Evolutionary conservation across 352 stramenopile genomes (phyloP), one percentile per base, ranked within the genome.

Genomic region (Globisporangium polare): DNA sequence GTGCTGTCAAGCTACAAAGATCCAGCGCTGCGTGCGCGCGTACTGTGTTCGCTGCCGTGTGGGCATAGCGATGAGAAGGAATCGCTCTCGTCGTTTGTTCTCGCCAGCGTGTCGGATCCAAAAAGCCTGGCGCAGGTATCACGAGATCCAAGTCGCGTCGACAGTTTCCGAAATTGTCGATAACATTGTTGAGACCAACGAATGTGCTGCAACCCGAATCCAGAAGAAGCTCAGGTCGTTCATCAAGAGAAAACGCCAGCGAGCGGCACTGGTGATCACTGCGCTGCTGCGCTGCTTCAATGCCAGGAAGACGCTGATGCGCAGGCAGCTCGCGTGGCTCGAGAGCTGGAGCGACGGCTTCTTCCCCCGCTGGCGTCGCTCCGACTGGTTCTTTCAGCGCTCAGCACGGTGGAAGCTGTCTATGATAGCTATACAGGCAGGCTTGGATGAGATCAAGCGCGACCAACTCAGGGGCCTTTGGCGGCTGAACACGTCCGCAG

Each of bases 21-120:
- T 82, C 9, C 71, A 79, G 42, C 57, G 51, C 0, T 69, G 61
- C 5, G 67, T 45, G 5, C 59, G 63, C n/a, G 55, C 39, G 1
- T 67, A 39, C 12, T 13, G n/a, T 7, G 56, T 63, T 54, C 59
- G 63, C 3, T n/a, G 35, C 17, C 58, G 39, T 12, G 26, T 79
- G 3, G 26, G 18, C 20, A 17, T 2, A 18, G 58, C 53, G 2
- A 24, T 75, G 22, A 22, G 13, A 6, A 43, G 24, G 17, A 55
- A 47, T 0, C 47, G 53, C 4, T 24, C n/a, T 1, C 63, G 60
- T 10, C 66, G 71, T n/a, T 26, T 62, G 26, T 76, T 56, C 42
- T 43, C 72, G 10, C 69, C 69, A 35, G 69, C 46, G 6, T 62
- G 15, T 24, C 42, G 15, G 1, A 68, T 78, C 39, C 64, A 78